Conservation (phyloP, 2,329 filamentous ascomycete species). For the Davidsoniella eucalypti region DNA sequence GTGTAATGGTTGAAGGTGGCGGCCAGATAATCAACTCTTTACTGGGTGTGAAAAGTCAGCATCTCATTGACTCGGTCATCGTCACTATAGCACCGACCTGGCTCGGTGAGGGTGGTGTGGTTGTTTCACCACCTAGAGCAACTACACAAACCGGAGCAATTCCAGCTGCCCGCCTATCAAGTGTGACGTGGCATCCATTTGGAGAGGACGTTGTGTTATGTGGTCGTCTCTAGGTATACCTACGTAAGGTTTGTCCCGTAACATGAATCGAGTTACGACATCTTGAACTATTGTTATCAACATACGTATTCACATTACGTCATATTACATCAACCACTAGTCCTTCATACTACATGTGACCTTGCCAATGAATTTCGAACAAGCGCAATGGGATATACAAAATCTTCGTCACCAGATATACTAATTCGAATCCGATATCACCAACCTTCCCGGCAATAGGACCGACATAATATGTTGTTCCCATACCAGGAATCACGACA, state of each 20-base stretch:
- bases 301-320: not conserved
- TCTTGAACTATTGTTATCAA: not conserved
- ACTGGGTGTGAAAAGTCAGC: slow-evolving; percentile 42
- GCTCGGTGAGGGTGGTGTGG: slow-evolving; percentile 69
- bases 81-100: slow-evolving; percentile 82
- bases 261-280: not conserved
- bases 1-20: slow-evolving; percentile 87
- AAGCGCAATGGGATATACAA: slow-evolving; percentile 25
- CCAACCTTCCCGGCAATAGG: slow-evolving; percentile 27
- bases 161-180: slow-evolving; percentile 46
- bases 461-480: slow-evolving; percentile 27
- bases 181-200: slow-evolving; percentile 59
- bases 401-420: slow-evolving; percentile 25
- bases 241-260: not conserved
- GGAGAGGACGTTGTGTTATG: slow-evolving; percentile 74
- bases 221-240: slow-evolving; percentile 33
- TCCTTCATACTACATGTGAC: slow-evolving; percentile 16
- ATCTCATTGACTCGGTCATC: slow-evolving; percentile 61
- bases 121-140: slow-evolving; percentile 52
- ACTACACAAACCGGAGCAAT: slow-evolving; percentile 31
- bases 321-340: slow-evolving; percentile 18
- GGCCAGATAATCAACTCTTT: slow-evolving; percentile 68
- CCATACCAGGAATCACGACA: slow-evolving; percentile 26
- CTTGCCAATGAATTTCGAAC: slow-evolving; percentile 12
- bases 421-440: slow-evolving; percentile 30